Conservation (phyloP, 1,139 yeast genomes). For the Entelexis paramagnoliae region DNA sequence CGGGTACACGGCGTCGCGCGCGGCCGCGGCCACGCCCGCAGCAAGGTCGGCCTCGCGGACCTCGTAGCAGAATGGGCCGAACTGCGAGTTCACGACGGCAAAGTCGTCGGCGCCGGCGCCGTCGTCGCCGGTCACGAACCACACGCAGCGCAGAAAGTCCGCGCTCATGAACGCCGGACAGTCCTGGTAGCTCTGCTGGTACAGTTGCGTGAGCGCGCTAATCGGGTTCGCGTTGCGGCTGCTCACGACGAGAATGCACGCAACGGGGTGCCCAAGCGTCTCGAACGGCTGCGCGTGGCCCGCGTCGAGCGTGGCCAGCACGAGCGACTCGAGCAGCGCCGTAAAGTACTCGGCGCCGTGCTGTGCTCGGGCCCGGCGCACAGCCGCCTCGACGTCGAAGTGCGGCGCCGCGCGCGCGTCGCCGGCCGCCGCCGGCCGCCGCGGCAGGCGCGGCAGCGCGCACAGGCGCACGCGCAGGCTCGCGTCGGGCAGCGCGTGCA, state of each 20-base stretch:
- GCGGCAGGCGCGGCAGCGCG: conserved; percentile 3
- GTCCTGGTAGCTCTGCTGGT: conserved; percentile 26
- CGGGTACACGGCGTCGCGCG: conserved; percentile 53
- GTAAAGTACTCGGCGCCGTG: neutral
- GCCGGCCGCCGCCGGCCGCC: neutral
- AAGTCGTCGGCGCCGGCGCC: conserved; percentile 9
- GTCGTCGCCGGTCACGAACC: conserved; percentile 4
- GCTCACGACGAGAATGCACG: conserved; percentile 61
- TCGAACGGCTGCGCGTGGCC: conserved; percentile 51
- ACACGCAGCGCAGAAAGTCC: conserved; percentile 17
- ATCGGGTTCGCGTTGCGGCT: conserved; percentile 39
- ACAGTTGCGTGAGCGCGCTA: conserved; percentile 36
- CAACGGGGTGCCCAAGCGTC: conserved; percentile 80
- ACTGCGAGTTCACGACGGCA: conserved; percentile 14
- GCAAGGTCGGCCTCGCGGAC: neutral
- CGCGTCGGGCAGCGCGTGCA: neutral
- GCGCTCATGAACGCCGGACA: conserved; percentile 14
- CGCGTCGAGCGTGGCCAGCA: conserved; percentile 8
- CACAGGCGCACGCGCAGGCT: conserved; percentile 5
- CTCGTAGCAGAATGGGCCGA: conserved; percentile 22
- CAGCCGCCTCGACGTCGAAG: neutral
- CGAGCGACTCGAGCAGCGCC: neutral
- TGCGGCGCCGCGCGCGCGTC: neutral
- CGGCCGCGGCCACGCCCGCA: conserved; percentile 37
- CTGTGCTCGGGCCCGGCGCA: neutral